Evolutionary conservation across 148 eudicot species (phyloP).

Genomic region (Vaccinium macrocarpon): DNA sequence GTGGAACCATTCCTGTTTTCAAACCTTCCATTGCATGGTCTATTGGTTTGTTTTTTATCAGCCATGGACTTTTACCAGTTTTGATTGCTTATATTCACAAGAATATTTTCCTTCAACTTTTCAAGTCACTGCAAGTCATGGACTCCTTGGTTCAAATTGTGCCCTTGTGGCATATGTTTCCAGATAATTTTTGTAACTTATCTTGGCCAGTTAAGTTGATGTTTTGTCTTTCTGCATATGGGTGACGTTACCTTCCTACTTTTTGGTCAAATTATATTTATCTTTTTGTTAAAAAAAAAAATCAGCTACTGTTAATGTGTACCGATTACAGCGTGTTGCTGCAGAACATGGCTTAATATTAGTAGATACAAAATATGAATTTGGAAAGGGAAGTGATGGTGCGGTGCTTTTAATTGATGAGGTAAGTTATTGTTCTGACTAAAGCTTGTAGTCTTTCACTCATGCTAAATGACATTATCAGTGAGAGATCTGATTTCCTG

Average conservation of each 20-base stretch:
- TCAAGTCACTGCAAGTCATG: not conserved
- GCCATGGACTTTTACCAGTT: not conserved
- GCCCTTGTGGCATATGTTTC: not conserved
- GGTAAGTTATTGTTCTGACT: slow-evolving; percentile 36
- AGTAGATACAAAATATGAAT: slow-evolving; percentile 97
- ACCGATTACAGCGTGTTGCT: slow-evolving; percentile 64
- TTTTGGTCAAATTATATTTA: not conserved
- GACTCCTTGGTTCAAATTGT: not conserved
- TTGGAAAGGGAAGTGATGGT: slow-evolving; percentile 89
- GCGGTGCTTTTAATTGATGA: slow-evolving; percentile 75
- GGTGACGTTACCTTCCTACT: not conserved
- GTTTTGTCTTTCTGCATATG: not conserved
- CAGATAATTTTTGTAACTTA: not conserved
- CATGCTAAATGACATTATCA: not conserved
- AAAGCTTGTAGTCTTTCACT: not conserved
- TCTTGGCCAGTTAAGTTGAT: not conserved
- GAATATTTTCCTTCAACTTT: not conserved
- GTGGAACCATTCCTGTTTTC: not conserved
- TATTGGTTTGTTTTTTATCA: not conserved
- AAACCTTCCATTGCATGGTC: not conserved
- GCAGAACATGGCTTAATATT: slow-evolving; percentile 78
- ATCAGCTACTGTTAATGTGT: not conserved
- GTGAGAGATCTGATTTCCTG: slow-evolving; percentile 6
- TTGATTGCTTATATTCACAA: not conserved
- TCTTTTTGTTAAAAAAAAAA: not conserved